These are phyloP conservation scores for Cercospora sp. DNA, from an alignment of 2,329 filamentous ascomycete species.

Conservation along the genomic window DNA sequence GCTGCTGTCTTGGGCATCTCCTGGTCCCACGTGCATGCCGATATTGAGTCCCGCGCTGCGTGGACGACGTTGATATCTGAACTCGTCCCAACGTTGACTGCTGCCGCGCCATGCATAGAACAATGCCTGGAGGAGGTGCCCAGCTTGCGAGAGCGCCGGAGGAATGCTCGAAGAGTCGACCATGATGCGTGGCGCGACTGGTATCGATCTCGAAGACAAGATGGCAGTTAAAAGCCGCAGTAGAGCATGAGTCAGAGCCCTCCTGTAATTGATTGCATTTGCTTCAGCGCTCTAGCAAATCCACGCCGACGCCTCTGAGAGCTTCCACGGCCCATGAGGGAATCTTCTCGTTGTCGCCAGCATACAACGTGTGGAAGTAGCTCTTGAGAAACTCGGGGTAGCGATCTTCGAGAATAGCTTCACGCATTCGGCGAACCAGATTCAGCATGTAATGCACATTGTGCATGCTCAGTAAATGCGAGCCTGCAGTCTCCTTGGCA, in stretches of 20 bases:
- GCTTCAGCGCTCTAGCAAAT: conserved; percentile 54
- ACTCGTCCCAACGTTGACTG: neutral
- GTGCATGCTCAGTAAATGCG: conserved; percentile 83
- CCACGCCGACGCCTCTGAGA: conserved; percentile 74
- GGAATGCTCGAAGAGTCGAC: neutral
- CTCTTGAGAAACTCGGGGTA: conserved; percentile 75
- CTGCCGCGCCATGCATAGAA: conserved; percentile 1
- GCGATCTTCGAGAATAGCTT: conserved; percentile 54
- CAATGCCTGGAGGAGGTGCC: neutral
- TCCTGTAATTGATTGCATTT: neutral
- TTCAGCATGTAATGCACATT: conserved; percentile 91
- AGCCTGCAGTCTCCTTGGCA: conserved; percentile 91
- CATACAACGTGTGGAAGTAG: conserved; percentile 77
- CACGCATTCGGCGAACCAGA: conserved; percentile 73
- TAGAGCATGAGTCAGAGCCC: neutral
- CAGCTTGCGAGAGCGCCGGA: neutral
- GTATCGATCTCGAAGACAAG: neutral
- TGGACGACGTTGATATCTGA: neutral
- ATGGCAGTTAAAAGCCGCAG: neutral
- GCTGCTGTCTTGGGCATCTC: neutral
- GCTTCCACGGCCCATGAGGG: conserved; percentile 84
- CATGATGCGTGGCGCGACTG: neutral
- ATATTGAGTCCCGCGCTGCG: neutral
- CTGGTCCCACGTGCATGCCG: neutral
- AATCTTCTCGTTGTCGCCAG: conserved; percentile 62